phyloP scores from a whole-genome alignment of 768 basidiomycete genomes.

The Leucogyrophana mollusca region DNA sequence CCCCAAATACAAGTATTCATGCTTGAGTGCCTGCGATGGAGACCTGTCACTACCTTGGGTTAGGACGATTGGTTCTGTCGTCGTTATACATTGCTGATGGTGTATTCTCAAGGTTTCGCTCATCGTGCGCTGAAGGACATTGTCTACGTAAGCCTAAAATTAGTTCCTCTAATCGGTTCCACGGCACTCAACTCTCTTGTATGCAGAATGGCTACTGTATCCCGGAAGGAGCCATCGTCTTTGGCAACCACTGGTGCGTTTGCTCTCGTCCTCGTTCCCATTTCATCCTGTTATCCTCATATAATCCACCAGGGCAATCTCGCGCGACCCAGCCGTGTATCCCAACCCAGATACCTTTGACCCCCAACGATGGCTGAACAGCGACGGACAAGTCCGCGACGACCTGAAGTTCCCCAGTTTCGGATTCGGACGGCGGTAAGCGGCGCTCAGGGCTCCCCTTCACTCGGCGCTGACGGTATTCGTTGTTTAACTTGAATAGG shows the following conservation, averaged over 20 bases:
- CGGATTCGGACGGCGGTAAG: slow-evolving; percentile 50
- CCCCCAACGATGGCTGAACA: slow-evolving; percentile 54
- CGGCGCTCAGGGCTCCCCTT: not conserved
- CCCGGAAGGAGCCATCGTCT: slow-evolving; percentile 34
- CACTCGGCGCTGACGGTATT: not conserved
- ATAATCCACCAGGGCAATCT: slow-evolving; percentile 42
- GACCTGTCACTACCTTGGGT: slow-evolving; percentile 37
- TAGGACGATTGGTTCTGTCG: not conserved
- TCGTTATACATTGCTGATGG: not conserved
- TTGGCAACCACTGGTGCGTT: slow-evolving; percentile 35
- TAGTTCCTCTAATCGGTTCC: not conserved
- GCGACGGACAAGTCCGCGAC: slow-evolving; percentile 41
- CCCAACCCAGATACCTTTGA: slow-evolving; percentile 59
- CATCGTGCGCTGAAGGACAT: slow-evolving; percentile 68
- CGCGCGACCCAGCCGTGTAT: slow-evolving; percentile 56
- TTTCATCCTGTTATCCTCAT: not conserved
- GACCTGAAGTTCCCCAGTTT: slow-evolving; percentile 54
- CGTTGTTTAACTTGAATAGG: slow-evolving; percentile 25
- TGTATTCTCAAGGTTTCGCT: slow-evolving; percentile 43
- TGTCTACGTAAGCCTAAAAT: slow-evolving; percentile 45
- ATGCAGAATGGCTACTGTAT: slow-evolving; percentile 34
- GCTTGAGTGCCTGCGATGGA: slow-evolving; percentile 41
- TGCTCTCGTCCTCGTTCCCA: not conserved
- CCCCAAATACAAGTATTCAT: slow-evolving; percentile 40
- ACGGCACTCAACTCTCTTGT: not conserved